phyloP scores from a whole-genome alignment of 768 basidiomycete species.

The Kwoniella sp. region DNA sequence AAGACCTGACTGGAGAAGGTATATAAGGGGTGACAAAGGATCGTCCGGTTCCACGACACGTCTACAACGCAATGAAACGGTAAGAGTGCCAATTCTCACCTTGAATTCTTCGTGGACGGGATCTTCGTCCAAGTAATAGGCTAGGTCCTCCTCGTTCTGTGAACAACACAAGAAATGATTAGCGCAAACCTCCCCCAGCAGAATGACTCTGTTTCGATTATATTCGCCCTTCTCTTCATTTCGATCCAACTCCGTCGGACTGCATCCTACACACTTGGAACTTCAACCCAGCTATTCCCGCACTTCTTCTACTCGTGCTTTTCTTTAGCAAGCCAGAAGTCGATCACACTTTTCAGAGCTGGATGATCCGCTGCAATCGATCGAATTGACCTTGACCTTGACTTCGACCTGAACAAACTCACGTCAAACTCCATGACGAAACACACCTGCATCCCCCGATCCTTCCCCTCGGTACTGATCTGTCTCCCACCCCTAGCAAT shows the following conservation, averaged over 20 bases:
- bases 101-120: constrained; percentile 50
- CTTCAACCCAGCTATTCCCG: too few species aligned
- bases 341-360: neutral
- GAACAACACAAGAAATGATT: too few species aligned
- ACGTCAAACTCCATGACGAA: constrained; percentile 52
- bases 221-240: too few species aligned
- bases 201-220: neutral
- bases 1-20: neutral
- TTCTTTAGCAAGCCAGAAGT: too few species aligned
- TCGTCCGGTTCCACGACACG: too few species aligned
- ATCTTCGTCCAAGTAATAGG: constrained; percentile 47
- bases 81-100: too few species aligned
- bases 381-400: too few species aligned
- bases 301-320: too few species aligned
- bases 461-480: constrained; percentile 38
- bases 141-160: constrained; percentile 33
- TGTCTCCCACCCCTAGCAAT: constrained; percentile 46
- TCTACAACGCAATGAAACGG: too few species aligned
- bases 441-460: constrained; percentile 43
- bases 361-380: neutral
- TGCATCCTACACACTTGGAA: too few species aligned
- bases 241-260: too few species aligned
- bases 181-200: neutral
- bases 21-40: constrained; percentile 22
- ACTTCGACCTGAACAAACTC: too few species aligned